Evolutionary conservation across 352 stramenopile species (phyloP).

Genomic region (Globisporangium emineosum): DNA sequence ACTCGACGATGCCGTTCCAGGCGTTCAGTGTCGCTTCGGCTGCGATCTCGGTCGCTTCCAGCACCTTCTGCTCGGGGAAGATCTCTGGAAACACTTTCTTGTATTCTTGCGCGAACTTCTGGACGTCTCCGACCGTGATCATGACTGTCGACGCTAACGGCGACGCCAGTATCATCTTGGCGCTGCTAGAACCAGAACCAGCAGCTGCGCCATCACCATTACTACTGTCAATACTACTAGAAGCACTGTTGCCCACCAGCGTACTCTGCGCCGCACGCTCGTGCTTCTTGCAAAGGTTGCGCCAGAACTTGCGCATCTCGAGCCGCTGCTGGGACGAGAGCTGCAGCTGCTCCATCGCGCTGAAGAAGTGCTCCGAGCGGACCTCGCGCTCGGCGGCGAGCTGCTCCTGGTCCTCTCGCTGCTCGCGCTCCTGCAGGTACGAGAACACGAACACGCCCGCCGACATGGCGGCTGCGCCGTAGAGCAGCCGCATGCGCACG

Average conservation of each 20-base stretch:
- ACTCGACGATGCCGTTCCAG: slow-evolving; percentile 73
- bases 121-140: slow-evolving; percentile 59
- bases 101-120: slow-evolving; percentile 78
- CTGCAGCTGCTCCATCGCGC: slow-evolving; percentile 56
- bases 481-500: slow-evolving; percentile 55
- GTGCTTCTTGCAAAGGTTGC: slow-evolving; percentile 52
- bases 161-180: neutral
- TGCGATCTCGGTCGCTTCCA: slow-evolving; percentile 48
- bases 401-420: slow-evolving; percentile 59
- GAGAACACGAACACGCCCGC: slow-evolving; percentile 74
- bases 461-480: slow-evolving; percentile 78
- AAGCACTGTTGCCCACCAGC: neutral
- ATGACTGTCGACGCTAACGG: slow-evolving; percentile 11
- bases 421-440: slow-evolving; percentile 76
- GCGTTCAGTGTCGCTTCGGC: slow-evolving; percentile 30
- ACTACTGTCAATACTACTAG: neutral
- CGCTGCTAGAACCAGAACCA: slow-evolving; percentile 3
- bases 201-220: neutral
- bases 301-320: slow-evolving; percentile 78
- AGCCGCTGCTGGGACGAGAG: slow-evolving; percentile 56
- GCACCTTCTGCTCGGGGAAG: slow-evolving; percentile 69
- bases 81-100: slow-evolving; percentile 76
- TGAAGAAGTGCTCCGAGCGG: slow-evolving; percentile 56
- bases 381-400: slow-evolving; percentile 51
- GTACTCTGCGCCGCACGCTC: slow-evolving; percentile 6